Evolutionary conservation across 306 rosid species (phyloP), one percentile per base, ranked within the genome.

Genomic region (Cucurbita ficifolia): DNA sequence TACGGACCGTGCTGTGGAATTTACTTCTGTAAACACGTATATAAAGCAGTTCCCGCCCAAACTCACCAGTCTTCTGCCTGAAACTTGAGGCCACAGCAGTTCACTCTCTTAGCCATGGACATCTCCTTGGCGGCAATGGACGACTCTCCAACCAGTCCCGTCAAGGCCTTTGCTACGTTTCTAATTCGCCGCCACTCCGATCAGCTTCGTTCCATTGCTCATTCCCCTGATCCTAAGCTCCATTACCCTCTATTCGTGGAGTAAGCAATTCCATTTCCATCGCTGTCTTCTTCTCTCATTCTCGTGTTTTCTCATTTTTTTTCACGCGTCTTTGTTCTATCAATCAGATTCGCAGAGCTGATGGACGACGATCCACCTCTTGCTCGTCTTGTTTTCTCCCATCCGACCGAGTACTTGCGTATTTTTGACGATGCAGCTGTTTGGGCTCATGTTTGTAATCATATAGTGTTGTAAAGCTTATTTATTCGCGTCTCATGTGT

Each of bases 391-490:
- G 72, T 93, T 77, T 93, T 86, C 73, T 29, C 87, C 43, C 87
- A 86, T 79, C 93, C 98, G 61, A 76, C 75, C 0, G 75, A 81
- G 43, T 89, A 79, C 76, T 79, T 93, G 63, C 87, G 77, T n/a
- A 6, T 81, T n/a, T 88, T 93, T 59, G 96, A 93, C n/a, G 81
- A 83, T 48, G 97, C 98, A 29, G 96, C 97, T 59, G 69, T 89
- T 60, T 80, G 86, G 90, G 92, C 92, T 61, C 94, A 88, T 55
- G 98, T 92, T 17, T 53, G 83, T 43, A 45, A 21, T 11, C 69
- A 40, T 9, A 49, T 21, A 55, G 29, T 59, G 59, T 56, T 60
- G 67, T 29, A 33, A 35, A 19, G 36, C 7, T 13, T 55, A 13
- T 2, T 60, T 35, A 36, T 3, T 14, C 49, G 3, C 10, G 16